A percentile compares a stretch with the other conserved stretches of the same genome.
Evolutionary conservation across 192 early-diverging fungal genomes (phyloP).

Genomic region (Backusella tuberculispora): DNA sequence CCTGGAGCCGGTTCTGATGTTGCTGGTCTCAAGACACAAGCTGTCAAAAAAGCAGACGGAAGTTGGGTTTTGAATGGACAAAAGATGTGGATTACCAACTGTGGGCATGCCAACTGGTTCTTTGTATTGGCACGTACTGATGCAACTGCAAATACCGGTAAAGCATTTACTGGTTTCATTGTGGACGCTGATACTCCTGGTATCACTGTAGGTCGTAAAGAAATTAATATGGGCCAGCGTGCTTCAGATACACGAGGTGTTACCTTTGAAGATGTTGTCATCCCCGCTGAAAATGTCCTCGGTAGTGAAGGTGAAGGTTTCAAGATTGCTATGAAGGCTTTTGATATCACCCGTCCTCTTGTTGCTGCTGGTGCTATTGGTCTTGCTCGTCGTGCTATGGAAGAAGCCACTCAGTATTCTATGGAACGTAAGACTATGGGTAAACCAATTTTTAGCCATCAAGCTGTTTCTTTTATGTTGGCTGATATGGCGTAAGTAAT

Average conservation of each 20-base stretch:
- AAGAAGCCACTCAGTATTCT: constrained; percentile 89
- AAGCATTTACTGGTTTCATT: constrained; percentile 95
- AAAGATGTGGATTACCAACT: constrained; percentile 99
- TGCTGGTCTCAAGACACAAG: constrained; percentile 69
- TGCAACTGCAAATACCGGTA: constrained; percentile 72
- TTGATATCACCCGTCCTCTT: constrained; percentile 91
- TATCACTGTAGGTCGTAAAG: constrained; percentile 91
- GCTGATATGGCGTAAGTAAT: constrained; percentile 84
- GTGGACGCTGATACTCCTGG: constrained; percentile 90
- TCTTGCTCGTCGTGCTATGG: constrained; percentile 89
- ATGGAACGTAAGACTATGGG: constrained; percentile 97
- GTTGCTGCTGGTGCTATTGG: constrained; percentile 90
- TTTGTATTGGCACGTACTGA: constrained; percentile 93
- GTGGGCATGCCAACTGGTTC: constrained; percentile 97
- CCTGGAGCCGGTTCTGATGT: constrained; percentile 81
- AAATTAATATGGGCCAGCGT: constrained; percentile 97
- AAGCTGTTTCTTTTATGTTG: constrained; percentile 92
- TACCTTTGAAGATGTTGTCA: constrained; percentile 82
- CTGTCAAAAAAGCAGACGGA: constrained; percentile 73
- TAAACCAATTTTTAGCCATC: constrained; percentile 86
- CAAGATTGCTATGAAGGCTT: constrained; percentile 97
- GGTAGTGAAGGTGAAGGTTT: constrained; percentile 85
- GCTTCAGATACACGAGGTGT: constrained; percentile 91
- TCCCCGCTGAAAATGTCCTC: constrained; percentile 80
- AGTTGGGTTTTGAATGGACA: constrained; percentile 83